Evolutionary conservation across 345 rosid genomes (phyloP).

Genomic region (Abelmoschus esculentus): DNA sequence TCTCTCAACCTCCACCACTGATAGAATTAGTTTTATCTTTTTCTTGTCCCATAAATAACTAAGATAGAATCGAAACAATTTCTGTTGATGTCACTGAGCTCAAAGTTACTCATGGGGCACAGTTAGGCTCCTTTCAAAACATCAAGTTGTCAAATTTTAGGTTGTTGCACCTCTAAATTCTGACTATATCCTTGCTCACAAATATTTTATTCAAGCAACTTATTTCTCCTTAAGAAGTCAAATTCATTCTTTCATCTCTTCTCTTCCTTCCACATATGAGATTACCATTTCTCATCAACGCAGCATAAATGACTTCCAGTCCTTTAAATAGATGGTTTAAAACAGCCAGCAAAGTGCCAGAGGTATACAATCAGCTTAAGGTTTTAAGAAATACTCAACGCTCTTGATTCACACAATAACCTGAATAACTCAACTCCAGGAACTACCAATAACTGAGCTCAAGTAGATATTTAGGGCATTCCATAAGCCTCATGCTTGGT

Average conservation of each 20-base stretch:
- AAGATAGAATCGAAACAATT: not conserved
- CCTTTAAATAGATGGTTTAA: not conserved
- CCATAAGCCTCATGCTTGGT: not conserved
- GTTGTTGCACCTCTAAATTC: not conserved
- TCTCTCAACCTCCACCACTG: not conserved
- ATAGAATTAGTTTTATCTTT: not conserved
- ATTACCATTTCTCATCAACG: not conserved
- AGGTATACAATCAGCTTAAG: not conserved
- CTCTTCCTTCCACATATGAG: not conserved
- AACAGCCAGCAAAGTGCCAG: constrained; percentile 3
- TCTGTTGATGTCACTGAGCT: not conserved
- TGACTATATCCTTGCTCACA: not conserved
- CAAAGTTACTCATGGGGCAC: not conserved
- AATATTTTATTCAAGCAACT: not conserved
- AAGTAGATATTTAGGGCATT: not conserved
- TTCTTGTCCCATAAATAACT: not conserved
- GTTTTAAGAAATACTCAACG: not conserved
- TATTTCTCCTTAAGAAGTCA: not conserved
- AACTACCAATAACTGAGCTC: not conserved
- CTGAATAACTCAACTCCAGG: not conserved
- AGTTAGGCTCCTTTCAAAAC: not conserved
- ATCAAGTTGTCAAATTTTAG: not conserved
- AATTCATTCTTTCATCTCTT: not conserved
- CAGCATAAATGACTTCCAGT: constrained; percentile 11
- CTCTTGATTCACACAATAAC: not conserved